Percentiles rank a stretch among this genome's conserved stretches.
Evolutionary conservation across 768 basidiomycete genomes (phyloP).

Genomic region (Suillus bovinus): DNA sequence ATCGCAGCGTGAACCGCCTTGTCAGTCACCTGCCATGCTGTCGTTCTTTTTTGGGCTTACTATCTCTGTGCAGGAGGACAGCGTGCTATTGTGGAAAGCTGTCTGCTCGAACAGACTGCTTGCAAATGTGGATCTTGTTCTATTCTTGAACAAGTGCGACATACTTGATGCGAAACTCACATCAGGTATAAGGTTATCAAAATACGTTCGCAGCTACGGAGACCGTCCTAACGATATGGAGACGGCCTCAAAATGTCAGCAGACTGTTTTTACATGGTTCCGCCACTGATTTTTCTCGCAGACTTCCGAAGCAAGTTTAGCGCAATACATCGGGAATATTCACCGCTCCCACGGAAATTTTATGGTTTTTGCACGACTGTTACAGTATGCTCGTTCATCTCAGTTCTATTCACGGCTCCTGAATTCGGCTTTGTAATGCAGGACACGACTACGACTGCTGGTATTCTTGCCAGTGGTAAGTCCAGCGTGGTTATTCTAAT

Average conservation of each 20-base stretch:
- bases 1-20: constrained; percentile 51
- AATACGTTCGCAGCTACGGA: constrained; percentile 72
- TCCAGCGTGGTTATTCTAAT: constrained; percentile 11
- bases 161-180: constrained; percentile 66
- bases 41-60: background rate
- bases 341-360: constrained; percentile 71
- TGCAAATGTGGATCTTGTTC: constrained; percentile 67
- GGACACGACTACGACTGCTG: constrained; percentile 72
- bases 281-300: constrained; percentile 23
- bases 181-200: constrained; percentile 60
- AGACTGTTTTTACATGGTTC: background rate
- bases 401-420: constrained; percentile 1
- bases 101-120: constrained; percentile 74
- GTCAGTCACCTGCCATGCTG: constrained; percentile 27
- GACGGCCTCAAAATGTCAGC: constrained; percentile 64
- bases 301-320: constrained; percentile 72
- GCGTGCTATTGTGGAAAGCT: constrained; percentile 71
- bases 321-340: constrained; percentile 76
- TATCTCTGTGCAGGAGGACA: constrained; percentile 58
- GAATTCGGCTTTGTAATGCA: constrained; percentile 21
- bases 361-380: constrained; percentile 80
- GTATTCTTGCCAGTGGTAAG: constrained; percentile 76
- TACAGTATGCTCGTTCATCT: constrained; percentile 43
- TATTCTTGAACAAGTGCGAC: constrained; percentile 85
- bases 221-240: constrained; percentile 71